These are phyloP conservation scores for Phaeoacremonium minimum DNA, from an alignment of 2,329 filamentous ascomycete genomes.

Conservation along the genomic window DNA sequence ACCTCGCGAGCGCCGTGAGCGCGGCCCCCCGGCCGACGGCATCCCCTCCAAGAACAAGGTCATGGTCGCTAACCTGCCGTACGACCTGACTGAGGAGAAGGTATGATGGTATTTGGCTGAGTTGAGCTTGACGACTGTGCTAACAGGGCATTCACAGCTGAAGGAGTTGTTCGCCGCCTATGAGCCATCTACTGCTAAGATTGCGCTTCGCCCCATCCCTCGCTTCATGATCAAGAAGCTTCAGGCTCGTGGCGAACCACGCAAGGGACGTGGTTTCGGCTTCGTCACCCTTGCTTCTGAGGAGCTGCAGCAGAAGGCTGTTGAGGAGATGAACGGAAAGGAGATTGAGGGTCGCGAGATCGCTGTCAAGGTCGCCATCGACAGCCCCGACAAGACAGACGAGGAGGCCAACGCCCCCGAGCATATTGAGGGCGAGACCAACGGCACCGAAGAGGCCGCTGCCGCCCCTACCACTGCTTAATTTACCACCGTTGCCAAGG, in stretches of 20 bases:
- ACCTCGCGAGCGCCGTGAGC: constrained; percentile 66
- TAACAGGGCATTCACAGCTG: constrained; percentile 55
- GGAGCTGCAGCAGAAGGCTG: constrained; percentile 96
- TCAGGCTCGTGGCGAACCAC: constrained; percentile 92
- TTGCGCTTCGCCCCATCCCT: constrained; percentile 95
- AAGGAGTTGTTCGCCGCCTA: constrained; percentile 96
- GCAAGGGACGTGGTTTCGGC: constrained; percentile 98
- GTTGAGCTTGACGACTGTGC: neutral
- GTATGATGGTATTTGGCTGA: constrained; percentile 44
- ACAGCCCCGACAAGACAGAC: constrained; percentile 93
- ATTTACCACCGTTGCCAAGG: too few relatives aligned
- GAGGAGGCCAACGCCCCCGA: constrained; percentile 69
- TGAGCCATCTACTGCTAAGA: constrained; percentile 92
- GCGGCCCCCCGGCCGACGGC: constrained; percentile 93
- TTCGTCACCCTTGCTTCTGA: constrained; percentile 96
- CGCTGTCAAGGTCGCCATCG: constrained; percentile 99
- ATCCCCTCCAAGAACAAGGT: constrained; percentile 99
- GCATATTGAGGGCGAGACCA: constrained; percentile 31
- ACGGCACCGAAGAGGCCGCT: constrained; percentile 31
- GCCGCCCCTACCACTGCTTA: constrained; percentile 12
- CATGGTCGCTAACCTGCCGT: constrained; percentile 99
- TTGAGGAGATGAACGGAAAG: constrained; percentile 98
- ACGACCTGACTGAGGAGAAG: constrained; percentile 96
- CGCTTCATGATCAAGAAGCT: constrained; percentile 99
- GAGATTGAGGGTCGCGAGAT: constrained; percentile 98